A percentile compares a stretch with the other conserved stretches of the same genome.
These are phyloP conservation scores for Reticulascus tulasneorum DNA, from an alignment of 2,329 filamentous ascomycete species.

Conservation along the genomic window DNA sequence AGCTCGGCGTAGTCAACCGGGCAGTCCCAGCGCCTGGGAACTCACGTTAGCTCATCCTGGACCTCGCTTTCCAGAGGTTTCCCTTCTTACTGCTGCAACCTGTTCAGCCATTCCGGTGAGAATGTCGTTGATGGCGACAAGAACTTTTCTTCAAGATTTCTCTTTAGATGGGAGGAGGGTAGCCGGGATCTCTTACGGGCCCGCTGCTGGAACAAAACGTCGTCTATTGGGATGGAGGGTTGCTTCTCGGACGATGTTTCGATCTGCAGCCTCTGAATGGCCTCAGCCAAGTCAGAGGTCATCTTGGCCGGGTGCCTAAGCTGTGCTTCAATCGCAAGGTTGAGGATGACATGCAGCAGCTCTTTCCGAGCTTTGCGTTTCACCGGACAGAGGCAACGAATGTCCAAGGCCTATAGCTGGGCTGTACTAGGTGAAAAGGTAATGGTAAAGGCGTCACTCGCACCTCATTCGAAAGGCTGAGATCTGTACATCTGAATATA, in stretches of 20 bases:
- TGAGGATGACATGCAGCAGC: too few relatives aligned
- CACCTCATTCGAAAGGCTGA: too few relatives aligned
- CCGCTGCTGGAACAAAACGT: conserved; percentile 47
- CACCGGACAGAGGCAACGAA: too few relatives aligned
- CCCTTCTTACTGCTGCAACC: conserved; percentile 65
- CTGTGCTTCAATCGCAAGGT: too few relatives aligned
- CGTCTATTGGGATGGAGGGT: conserved; percentile 42
- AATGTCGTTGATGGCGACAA: conserved; percentile 77
- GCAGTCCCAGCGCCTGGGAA: conserved; percentile 64
- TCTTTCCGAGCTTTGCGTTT: too few relatives aligned
- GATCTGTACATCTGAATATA: too few relatives aligned
- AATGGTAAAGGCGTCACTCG: too few relatives aligned
- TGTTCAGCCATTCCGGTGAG: conserved; percentile 80
- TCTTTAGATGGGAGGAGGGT: conserved; percentile 61
- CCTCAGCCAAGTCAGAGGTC: conserved; percentile 10
- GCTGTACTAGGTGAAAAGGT: too few relatives aligned
- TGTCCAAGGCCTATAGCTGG: too few relatives aligned
- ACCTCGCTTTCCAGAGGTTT: background rate
- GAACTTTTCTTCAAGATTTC: conserved; percentile 70
- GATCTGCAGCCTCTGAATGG: conserved; percentile 11
- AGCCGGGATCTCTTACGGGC: conserved; percentile 41
- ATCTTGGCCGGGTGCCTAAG: too few relatives aligned
- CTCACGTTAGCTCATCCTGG: background rate
- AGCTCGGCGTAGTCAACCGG: conserved; percentile 77
- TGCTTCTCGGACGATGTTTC: background rate